Base-by-base conservation (phyloP, 805 yeast genomes). In the Ogataea siamensis region DNA sequence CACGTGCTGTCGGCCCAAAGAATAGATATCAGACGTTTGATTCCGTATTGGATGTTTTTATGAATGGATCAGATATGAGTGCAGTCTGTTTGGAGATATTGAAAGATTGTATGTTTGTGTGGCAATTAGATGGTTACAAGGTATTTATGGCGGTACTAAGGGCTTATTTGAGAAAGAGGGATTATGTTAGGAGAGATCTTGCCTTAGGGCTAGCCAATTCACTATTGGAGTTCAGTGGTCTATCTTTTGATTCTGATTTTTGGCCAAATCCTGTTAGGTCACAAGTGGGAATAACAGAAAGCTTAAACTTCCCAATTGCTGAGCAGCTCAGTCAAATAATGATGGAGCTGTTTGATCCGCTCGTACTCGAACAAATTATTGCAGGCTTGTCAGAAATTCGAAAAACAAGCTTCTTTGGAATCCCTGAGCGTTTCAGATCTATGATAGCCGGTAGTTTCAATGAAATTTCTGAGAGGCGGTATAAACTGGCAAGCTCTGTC, bases 101-200 rank as follows among this genome's bases (percentile, higher is more conserved):
- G 12, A 45, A 45, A 25, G 53, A 50, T 28, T 50, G 54, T 34
- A 26, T 39, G 13, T 42, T 48, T 36, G 46, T 50, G 13, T 50
- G 54, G 54, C 54, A 50, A 24, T 18, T 50, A n/a, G 54, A 50
- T 30, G 54, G 54, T 9, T 50, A 48, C 33, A 46, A 46, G 33
- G 46, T 44, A 6, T 46, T 43, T 20, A 13, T 44, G 2, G 28
- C 47, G 2, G 46, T 44, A 20, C 17, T 46, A 13, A 42, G 39
- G 16, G 47, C 49, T 2, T 46, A 31, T 14, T 12, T 38, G 8
- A 28, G 43, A 24, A 23, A 28, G 11, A 34, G 24, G 19, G 22
- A 12, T 17, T 7, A 30, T 30, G 14, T 14, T 24, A 22, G 24
- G 18, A 15, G 13, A 18, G 14, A 28, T 15, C 21, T 7, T n/a